phyloP scores from a whole-genome alignment of 441 rosid species.

The Manihot esculenta region DNA sequence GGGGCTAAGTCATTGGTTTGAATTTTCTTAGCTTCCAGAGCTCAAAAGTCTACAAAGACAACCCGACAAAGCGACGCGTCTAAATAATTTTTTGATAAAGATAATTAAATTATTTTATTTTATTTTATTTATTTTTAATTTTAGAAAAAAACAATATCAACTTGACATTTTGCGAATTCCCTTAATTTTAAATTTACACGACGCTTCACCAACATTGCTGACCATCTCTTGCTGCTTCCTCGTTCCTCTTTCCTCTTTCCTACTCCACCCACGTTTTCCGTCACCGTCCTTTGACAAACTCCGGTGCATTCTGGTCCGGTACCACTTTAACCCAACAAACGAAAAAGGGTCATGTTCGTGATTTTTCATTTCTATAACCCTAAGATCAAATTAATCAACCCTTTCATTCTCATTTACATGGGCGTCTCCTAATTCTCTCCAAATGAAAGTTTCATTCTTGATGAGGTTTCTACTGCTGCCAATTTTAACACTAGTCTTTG shows the following conservation, averaged over 20 bases:
- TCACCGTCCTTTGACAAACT: slow-evolving; percentile 3
- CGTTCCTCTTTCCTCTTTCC: background rate
- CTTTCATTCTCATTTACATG: slow-evolving; percentile 14
- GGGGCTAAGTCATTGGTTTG: background rate
- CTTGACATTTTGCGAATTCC: too few species aligned
- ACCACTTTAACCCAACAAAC: background rate
- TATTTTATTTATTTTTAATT: too few species aligned
- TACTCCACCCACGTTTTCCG: background rate
- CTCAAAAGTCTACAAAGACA: background rate
- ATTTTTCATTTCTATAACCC: background rate
- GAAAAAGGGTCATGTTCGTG: background rate
- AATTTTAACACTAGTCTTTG: slow-evolving; percentile 5
- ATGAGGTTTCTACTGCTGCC: slow-evolving; percentile 26
- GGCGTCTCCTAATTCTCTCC: slow-evolving; percentile 15
- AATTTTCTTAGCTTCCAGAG: background rate
- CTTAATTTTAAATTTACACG: too few species aligned
- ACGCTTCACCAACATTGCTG: too few species aligned
- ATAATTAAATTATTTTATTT: too few species aligned
- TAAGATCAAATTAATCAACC: background rate
- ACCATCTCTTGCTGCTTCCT: background rate
- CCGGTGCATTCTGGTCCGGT: background rate
- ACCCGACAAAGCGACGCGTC: background rate
- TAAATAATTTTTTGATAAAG: background rate
- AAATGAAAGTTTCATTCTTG: slow-evolving; percentile 34
- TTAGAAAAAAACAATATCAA: too few species aligned